phyloP scores from a whole-genome alignment of 1,284 basidiomycete species.

The Xanthoconium separans region DNA sequence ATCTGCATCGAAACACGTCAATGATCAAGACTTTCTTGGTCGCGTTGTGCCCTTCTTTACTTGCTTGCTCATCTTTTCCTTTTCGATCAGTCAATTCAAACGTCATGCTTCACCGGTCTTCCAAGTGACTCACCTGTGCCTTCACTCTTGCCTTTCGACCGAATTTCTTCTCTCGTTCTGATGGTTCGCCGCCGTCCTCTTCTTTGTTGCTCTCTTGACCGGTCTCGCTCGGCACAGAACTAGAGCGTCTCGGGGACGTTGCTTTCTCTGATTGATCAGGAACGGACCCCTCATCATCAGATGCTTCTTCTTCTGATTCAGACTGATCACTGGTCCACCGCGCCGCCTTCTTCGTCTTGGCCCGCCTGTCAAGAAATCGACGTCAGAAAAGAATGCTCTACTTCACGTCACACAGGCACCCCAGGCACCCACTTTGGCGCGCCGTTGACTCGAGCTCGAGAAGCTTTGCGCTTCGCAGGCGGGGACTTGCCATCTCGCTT shows the following conservation, averaged over 20 bases:
- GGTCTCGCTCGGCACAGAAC: constrained; percentile 26
- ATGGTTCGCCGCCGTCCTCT: constrained; percentile 32
- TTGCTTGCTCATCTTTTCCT: constrained; percentile 35
- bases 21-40: constrained; percentile 25
- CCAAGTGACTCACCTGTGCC: constrained; percentile 39
- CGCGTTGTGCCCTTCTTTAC: constrained; percentile 20
- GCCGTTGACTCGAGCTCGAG: constrained; percentile 38
- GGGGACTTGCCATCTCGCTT: constrained; percentile 38
- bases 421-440: constrained; percentile 36
- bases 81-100: not conserved
- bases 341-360: constrained; percentile 33
- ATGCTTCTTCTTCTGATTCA: constrained; percentile 36
- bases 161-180: constrained; percentile 31
- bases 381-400: constrained; percentile 8
- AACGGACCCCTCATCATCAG: constrained; percentile 29
- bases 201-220: constrained; percentile 33
- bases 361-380: constrained; percentile 27
- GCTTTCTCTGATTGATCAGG: constrained; percentile 28
- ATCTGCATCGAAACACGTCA: not conserved
- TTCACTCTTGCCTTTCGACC: constrained; percentile 43
- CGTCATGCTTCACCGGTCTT: not conserved
- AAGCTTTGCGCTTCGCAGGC: constrained; percentile 42
- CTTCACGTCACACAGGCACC: not conserved
- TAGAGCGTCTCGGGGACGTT: constrained; percentile 28
- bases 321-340: constrained; percentile 35